phyloP scores from a whole-genome alignment of 108 stramenopile genomes.

The Heterococcus sp. region DNA sequence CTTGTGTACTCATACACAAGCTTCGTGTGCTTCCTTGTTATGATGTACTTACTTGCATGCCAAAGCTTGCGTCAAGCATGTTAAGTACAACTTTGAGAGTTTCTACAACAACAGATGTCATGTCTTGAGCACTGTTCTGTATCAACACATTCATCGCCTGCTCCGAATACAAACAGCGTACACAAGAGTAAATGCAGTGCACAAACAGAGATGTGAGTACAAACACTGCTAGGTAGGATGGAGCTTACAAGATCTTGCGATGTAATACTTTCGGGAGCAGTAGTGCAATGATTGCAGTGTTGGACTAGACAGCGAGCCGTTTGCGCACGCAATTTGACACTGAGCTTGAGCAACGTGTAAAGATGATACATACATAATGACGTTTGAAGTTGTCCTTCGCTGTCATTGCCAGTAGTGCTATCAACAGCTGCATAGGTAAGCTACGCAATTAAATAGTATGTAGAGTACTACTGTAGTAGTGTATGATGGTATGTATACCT shows the following conservation, averaged over 20 bases:
- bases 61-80: background rate
- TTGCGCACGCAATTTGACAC: no score
- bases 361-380: background rate
- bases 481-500: background rate
- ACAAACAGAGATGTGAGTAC: no score
- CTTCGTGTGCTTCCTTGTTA: no score
- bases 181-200: background rate
- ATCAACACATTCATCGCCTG: conserved; percentile 55
- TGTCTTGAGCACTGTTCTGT: conserved; percentile 75
- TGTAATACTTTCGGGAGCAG: background rate
- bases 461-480: background rate
- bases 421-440: background rate
- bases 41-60: background rate
- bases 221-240: no score
- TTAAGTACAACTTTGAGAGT: conserved; percentile 56
- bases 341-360: no score
- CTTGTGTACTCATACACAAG: no score
- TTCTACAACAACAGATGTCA: conserved; percentile 64
- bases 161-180: background rate
- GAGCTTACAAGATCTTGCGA: no score
- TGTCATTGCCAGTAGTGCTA: background rate
- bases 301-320: background rate
- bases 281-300: background rate
- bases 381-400: background rate
- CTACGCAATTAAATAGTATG: background rate